phyloP scores from a whole-genome alignment of 495 filamentous ascomycete species.

The Lichenothelia convexa region DNA sequence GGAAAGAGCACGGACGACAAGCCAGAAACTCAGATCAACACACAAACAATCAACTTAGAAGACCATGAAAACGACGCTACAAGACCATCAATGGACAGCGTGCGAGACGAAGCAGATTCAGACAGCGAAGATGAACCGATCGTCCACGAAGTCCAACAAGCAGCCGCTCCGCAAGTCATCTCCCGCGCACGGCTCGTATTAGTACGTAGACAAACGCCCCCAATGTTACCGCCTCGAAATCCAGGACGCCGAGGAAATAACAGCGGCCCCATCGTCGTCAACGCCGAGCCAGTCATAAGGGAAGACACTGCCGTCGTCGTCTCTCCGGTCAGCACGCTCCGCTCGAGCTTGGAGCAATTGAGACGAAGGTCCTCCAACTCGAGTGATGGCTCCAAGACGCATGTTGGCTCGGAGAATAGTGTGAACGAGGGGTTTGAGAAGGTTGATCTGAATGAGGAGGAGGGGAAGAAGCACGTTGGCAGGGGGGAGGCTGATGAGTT shows the following conservation, averaged over 20 bases:
- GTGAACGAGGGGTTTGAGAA: not conserved
- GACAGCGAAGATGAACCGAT: conserved; percentile 9
- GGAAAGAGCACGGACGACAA: conserved; percentile 8
- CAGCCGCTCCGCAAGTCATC: conserved; percentile 14
- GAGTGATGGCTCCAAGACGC: not conserved
- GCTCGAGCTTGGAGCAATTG: too few relatives aligned
- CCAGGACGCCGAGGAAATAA: conserved; percentile 14
- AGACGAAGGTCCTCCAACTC: not conserved
- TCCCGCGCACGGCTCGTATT: conserved; percentile 16
- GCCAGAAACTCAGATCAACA: conserved; percentile 1
- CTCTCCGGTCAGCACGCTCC: too few relatives aligned
- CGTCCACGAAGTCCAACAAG: conserved; percentile 12
- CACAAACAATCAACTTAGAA: not conserved
- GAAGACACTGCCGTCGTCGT: too few relatives aligned
- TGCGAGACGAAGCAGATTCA: conserved; percentile 5
- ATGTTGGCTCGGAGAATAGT: not conserved
- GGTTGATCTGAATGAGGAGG: not conserved
- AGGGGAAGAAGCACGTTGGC: not conserved
- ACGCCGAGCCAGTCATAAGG: conserved; percentile 6
- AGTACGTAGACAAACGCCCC: conserved; percentile 17
- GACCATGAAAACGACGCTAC: not conserved
- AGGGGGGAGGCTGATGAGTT: not conserved
- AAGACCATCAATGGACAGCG: conserved; percentile 1
- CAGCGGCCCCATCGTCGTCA: conserved; percentile 9
- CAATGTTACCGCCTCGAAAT: conserved; percentile 20